A percentile compares a stretch with the other conserved stretches of the same genome.
These are phyloP conservation scores for Quercus aquifolioides DNA, from an alignment of 306 rosid species.

Conservation along the genomic window DNA sequence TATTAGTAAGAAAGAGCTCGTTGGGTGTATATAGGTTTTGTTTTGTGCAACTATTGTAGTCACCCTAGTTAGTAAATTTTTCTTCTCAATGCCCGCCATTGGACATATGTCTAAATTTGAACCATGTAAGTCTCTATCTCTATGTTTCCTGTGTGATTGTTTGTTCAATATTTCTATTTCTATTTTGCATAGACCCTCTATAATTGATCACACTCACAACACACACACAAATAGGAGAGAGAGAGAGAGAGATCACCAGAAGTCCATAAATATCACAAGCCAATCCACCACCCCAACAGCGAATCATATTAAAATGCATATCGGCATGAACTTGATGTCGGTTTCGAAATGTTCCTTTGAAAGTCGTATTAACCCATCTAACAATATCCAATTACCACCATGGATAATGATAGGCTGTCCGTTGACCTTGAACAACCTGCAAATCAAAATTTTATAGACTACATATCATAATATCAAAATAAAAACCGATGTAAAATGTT, in stretches of 20 bases:
- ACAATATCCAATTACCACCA: conserved; percentile 94
- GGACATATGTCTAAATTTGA: too few relatives aligned
- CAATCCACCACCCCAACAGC: conserved; percentile 98
- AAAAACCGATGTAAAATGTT: conserved; percentile 1
- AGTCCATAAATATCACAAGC: conserved; percentile 88
- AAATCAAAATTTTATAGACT: conserved; percentile 10
- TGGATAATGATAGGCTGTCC: conserved; percentile 82
- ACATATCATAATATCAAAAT: conserved; percentile 10
- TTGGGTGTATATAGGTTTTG: too few relatives aligned
- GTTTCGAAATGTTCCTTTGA: conserved; percentile 72
- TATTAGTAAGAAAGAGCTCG: too few relatives aligned
- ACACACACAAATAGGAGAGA: not conserved
- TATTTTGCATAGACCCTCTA: not conserved
- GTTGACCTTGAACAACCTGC: conserved; percentile 89
- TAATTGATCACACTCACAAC: not conserved
- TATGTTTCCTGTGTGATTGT: too few relatives aligned
- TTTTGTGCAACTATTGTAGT: too few relatives aligned
- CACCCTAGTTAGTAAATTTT: too few relatives aligned
- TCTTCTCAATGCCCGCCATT: too few relatives aligned
- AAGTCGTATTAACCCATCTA: conserved; percentile 85
- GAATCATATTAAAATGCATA: conserved; percentile 92
- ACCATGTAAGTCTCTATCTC: too few relatives aligned
- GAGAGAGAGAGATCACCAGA: conserved; percentile 51
- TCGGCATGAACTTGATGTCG: conserved; percentile 86
- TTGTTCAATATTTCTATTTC: too few relatives aligned